Conservation (phyloP, 768 basidiomycete species). For the Leccinum disarticulatum region DNA sequence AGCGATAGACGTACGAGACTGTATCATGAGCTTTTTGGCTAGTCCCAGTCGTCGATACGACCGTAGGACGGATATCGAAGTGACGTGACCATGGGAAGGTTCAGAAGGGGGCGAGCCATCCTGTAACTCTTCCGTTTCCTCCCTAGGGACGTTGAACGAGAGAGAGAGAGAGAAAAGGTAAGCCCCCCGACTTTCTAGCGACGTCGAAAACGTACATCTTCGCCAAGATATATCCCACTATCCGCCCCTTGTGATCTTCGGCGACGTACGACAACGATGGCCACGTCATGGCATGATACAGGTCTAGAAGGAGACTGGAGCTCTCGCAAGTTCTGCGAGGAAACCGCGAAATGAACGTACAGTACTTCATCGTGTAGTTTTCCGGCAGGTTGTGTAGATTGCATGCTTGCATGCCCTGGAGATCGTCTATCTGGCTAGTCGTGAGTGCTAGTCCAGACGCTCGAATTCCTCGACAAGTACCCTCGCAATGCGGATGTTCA, state of each 20-base stretch:
- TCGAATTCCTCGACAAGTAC: constrained; percentile 15
- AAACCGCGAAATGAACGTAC: constrained; percentile 38
- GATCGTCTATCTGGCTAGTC: constrained; percentile 69
- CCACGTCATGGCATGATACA: constrained; percentile 91
- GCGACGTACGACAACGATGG: constrained; percentile 92
- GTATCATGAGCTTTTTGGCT: constrained; percentile 91
- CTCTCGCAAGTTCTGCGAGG: neutral
- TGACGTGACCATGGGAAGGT: constrained; percentile 85
- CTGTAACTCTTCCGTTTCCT: constrained; percentile 44
- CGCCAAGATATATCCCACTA: constrained; percentile 94
- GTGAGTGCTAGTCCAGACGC: constrained; percentile 14
- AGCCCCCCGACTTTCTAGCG: neutral
- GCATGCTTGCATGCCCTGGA: constrained; percentile 90
- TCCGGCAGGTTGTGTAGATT: constrained; percentile 94
- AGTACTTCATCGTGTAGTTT: constrained; percentile 83
- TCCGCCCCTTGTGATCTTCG: constrained; percentile 82
- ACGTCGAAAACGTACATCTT: constrained; percentile 66
- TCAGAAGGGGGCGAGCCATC: constrained; percentile 51
- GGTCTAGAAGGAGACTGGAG: constrained; percentile 51
- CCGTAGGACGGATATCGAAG: constrained; percentile 92
- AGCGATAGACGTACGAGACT: constrained; percentile 67
- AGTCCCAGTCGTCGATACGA: constrained; percentile 89
- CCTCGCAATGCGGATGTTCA: constrained; percentile 34
- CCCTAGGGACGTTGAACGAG: constrained; percentile 44
- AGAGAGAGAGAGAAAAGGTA: neutral